Conservation (phyloP, 805 yeast genomes). For the Candida oleophila region DNA sequence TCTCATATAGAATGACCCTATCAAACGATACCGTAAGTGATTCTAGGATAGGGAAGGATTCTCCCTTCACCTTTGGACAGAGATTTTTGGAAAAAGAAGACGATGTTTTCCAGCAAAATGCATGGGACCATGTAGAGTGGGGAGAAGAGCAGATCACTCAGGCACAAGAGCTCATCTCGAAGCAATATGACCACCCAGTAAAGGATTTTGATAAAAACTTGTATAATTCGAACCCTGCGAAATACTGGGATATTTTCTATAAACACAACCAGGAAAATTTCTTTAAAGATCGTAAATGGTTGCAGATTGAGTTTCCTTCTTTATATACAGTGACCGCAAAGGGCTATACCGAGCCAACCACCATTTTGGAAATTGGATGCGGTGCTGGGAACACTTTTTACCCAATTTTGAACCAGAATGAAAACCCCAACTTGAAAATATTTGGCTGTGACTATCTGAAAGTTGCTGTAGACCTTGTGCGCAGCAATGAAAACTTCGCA, state of each 20-base stretch:
- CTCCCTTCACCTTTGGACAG: constrained; percentile 92
- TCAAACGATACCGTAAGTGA: constrained; percentile 17
- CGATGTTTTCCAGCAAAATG: constrained; percentile 90
- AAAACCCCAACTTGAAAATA: constrained; percentile 71
- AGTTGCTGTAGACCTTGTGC: constrained; percentile 86
- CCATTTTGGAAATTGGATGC: constrained; percentile 91
- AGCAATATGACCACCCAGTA: constrained; percentile 84
- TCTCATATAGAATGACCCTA: background rate
- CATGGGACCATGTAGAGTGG: constrained; percentile 98
- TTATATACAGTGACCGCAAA: constrained; percentile 72
- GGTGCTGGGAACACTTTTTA: constrained; percentile 98
- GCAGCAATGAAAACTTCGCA: constrained; percentile 58
- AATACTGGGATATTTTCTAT: constrained; percentile 94
- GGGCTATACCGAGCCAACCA: constrained; percentile 64
- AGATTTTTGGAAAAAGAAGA: constrained; percentile 67
- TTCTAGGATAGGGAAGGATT: constrained; percentile 75
- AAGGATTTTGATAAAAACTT: constrained; percentile 76
- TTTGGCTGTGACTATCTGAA: constrained; percentile 89
- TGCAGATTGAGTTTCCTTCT: constrained; percentile 88
- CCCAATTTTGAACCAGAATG: constrained; percentile 81
- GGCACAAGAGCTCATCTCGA: constrained; percentile 70
- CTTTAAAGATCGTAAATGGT: constrained; percentile 96
- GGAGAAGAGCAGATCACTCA: constrained; percentile 81
- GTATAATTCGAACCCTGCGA: constrained; percentile 83
- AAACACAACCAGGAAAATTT: constrained; percentile 88